Base-by-base conservation (phyloP, 352 stramenopile species). In the Globisporangium nagaii region DNA sequence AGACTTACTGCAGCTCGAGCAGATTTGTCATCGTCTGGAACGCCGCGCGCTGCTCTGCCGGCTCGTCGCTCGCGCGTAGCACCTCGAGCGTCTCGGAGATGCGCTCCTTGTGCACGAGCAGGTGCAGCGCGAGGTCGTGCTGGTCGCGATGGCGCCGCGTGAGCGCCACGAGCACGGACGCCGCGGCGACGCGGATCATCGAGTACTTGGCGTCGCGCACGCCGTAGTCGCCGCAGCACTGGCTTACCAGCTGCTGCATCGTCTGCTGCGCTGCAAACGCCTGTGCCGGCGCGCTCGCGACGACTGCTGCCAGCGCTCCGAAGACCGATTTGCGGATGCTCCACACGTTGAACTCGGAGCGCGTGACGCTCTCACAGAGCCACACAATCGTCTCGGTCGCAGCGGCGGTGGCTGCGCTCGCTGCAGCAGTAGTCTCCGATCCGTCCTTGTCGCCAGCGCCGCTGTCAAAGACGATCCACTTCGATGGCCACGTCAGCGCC, bases 161-260 rank as follows among this genome's bases (percentile, higher is more conserved):
- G 22, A 90, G 55, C 19, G 74, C 65, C 1, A 68, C 59, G 24
- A 93, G 60, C 42, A 73, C 73, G 3, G 51, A 57, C 22, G 73
- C 77, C 1, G 79, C 76, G 7, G 83, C 78, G 24, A 86, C 68
- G 41, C 83, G 79, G 19, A 93, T 66, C 66, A 83, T 82, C 43
- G 69, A 75, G 55, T 88, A 90, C 65, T 90, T 88, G 35, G 54
- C 65, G 30, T 93, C 80, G 9, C 64, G 63, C 24, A 89, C 72
- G 19, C 83, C 83, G 40, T 75, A 63, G 13, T 77, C 60, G 3
- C 75, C 73, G 19, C 77, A 84, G 44, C 79, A 86, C 5, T 20
- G 57, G 22, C 71, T 52, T 9, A 88, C 42, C 2, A 90, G 28
- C 4, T 53, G 59, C 11, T 72, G 66, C 39, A 76, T 62, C 12